phyloP scores from a whole-genome alignment of 1,284 basidiomycete genomes.

The Testicularia cyperi region DNA sequence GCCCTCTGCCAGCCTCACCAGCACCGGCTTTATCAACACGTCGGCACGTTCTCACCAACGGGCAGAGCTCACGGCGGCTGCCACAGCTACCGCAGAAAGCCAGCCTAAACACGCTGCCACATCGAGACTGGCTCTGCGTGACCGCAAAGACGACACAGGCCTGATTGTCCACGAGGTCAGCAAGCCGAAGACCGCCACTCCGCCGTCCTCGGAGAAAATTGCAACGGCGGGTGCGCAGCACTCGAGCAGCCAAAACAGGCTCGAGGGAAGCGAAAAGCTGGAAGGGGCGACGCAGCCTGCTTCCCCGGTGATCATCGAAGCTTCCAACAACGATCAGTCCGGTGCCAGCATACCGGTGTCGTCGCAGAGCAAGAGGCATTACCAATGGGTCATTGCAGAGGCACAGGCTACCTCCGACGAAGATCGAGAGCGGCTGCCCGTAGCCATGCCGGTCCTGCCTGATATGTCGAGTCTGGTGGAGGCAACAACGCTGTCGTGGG shows the following conservation, averaged over 20 bases:
- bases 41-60: constrained; percentile 63
- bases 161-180: too few relatives aligned
- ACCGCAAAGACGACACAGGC: neutral
- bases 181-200: too few relatives aligned
- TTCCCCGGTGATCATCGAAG: neutral
- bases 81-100: neutral
- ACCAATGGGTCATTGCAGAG: too few relatives aligned
- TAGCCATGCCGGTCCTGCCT: neutral
- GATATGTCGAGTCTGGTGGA: neutral
- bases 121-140: neutral
- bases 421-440: too few relatives aligned
- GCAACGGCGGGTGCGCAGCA: too few relatives aligned
- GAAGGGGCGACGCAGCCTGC: neutral
- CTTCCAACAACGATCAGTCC: neutral
- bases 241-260: too few relatives aligned
- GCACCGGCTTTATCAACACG: constrained; percentile 66
- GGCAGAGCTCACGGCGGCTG: neutral
- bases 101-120: neutral
- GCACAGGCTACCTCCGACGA: too few relatives aligned
- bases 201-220: too few relatives aligned
- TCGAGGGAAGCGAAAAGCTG: too few relatives aligned
- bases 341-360: too few relatives aligned
- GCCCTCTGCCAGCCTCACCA: constrained; percentile 26
- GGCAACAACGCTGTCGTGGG: constrained; percentile 10
- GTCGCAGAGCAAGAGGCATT: too few relatives aligned